Percentiles rank a stretch among this genome's conserved stretches.
These are phyloP conservation scores for Biancaea sappan DNA, from an alignment of 306 rosid species.

Conservation along the genomic window DNA sequence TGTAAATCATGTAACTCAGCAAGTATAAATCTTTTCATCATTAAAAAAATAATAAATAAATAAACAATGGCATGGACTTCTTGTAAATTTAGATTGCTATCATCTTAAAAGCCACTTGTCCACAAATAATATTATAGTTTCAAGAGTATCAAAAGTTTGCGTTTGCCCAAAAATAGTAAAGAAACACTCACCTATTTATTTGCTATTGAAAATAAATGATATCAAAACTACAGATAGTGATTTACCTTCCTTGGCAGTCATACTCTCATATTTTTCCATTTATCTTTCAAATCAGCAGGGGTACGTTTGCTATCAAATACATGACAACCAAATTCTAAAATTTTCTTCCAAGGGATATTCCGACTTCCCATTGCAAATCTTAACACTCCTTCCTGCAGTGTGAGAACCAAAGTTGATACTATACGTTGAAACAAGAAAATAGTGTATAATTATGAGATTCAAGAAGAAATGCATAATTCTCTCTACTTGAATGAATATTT, in stretches of 20 bases:
- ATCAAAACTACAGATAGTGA: neutral
- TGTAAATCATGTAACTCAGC: neutral
- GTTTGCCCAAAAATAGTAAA: neutral
- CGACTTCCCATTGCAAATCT: constrained; percentile 34
- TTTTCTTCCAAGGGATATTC: constrained; percentile 50
- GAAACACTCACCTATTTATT: neutral
- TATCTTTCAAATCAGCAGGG: constrained; percentile 64
- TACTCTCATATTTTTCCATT: constrained; percentile 55
- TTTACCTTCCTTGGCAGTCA: constrained; percentile 41
- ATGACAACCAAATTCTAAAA: constrained; percentile 42
- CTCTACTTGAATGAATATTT: constrained; percentile 10
- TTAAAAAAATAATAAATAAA: neutral
- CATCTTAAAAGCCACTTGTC: constrained; percentile 5
- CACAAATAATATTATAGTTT: neutral
- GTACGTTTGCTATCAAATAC: constrained; percentile 46
- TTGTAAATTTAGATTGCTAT: neutral
- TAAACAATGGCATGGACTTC: neutral
- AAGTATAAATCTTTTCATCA: neutral
- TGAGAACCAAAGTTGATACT: constrained; percentile 17
- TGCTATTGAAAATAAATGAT: neutral
- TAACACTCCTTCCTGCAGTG: constrained; percentile 68
- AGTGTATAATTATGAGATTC: neutral
- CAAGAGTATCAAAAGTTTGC: constrained; percentile 7
- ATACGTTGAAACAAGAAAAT: constrained; percentile 10
- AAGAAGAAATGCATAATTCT: neutral